Evolutionary conservation across 2,329 filamentous ascomycete genomes (phyloP), one percentile per base, ranked within the genome.

Genomic region (Trichoderma guizhouense): DNA sequence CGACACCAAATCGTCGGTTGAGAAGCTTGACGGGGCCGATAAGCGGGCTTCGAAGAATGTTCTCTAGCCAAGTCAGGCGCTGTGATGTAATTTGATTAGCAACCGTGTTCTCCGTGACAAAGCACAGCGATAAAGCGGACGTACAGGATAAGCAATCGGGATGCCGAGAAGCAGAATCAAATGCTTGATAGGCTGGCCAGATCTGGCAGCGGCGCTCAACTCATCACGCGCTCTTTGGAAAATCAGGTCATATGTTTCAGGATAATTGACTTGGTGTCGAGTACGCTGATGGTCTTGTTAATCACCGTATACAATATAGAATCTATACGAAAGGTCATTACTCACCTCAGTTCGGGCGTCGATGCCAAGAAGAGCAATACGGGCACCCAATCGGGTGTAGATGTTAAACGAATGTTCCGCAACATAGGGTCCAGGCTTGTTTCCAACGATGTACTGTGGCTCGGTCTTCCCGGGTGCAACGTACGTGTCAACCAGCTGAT

Each of bases 51-150:
- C 88, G 88, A 76, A 98, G 89, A 72, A 98, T 92, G 78, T 97
- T 98, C 80, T 98, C 95, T 5, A 98, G 86, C 95, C 95, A 98
- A n/a, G 95, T 96, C 69, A 98, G 86, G 76, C 95, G 93, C 87
- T 90, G 74, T 7, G 21, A 34, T 15, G 34, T 12, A 7, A n/a
- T 51, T 47, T 18, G 39, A 36, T 32, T 62, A 24, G 30, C 47
- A 21, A 36, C n/a, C 18, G 2, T 12, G 26, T 39, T 24, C 3
- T 30, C 34, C 11, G 21, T 3, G 3, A 15, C 7, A 36, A 14
- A 28, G 26, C n/a, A 18, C 8, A 36, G 24, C 86, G 6, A 1
- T 84, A 84, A 7, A 34, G n/a, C 6, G 14, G 21, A 78, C 87
- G 79, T 83, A 91, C 89, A 73, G 93, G 93, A 79, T 95, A 96